Conservation (phyloP, 371 early-diverging fungal genomes). For the Haplosporangium sp. region DNA sequence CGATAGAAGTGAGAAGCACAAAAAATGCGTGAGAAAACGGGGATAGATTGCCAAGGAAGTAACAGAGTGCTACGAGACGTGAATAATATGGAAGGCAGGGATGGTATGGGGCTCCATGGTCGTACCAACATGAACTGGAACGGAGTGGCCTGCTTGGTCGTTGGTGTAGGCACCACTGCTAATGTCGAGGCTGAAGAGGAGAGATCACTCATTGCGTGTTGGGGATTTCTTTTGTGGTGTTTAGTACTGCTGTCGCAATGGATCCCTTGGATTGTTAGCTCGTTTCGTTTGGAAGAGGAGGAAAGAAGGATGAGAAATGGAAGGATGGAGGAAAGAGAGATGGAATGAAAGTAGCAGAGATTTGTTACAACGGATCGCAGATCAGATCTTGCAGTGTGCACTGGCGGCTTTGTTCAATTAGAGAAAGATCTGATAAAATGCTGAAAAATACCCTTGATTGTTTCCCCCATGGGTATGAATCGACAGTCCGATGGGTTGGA, state of each 20-base stretch:
- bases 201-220: constrained; percentile 44
- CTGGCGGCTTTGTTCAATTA: background rate
- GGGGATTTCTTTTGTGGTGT: background rate
- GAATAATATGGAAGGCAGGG: no score
- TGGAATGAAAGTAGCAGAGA: constrained; percentile 13
- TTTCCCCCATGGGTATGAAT: background rate
- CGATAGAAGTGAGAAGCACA: constrained; percentile 3
- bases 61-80: no score
- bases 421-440: background rate
- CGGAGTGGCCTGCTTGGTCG: constrained; percentile 26
- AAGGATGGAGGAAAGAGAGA: constrained; percentile 3
- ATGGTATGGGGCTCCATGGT: background rate
- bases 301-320: constrained; percentile 6
- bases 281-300: constrained; percentile 3
- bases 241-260: background rate
- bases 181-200: constrained; percentile 32
- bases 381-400: constrained; percentile 1
- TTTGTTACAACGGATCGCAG: constrained; percentile 4
- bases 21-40: constrained; percentile 4
- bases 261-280: background rate
- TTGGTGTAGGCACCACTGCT: constrained; percentile 22
- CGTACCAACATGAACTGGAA: constrained; percentile 53
- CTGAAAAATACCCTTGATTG: no score
- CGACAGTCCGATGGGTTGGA: background rate
- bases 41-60: background rate